Base-by-base conservation (phyloP, 2,329 filamentous ascomycete species). In the Fusarium tjaetaba region DNA sequence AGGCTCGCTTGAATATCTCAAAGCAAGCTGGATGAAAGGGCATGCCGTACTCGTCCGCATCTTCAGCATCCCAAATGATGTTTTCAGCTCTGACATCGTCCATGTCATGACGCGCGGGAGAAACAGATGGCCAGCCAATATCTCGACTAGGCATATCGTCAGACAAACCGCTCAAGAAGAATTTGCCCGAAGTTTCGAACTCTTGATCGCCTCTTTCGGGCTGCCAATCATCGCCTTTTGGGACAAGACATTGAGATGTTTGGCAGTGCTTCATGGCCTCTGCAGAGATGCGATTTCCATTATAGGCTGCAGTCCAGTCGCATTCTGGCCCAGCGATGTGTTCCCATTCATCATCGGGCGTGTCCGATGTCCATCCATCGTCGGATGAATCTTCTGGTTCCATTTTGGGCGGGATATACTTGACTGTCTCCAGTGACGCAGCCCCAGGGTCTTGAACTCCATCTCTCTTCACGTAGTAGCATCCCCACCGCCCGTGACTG, bases 11-110 rank as follows among this genome's bases (percentile, higher is more conserved):
- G 51, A 75, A 81, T 2, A 81, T 57, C 53, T 81, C 79, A 3
- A 81, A 60, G 48, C 79, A 81, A 1, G 77, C 68, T 1, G 79
- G 75, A 13, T 81, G 79, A 20, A 81, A 80, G 3, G 79, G 77
- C 53, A 81, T 72, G 1, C 60, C 58, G 5, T 59, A 63, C 1
- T 68, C 57, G 2, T 64, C 36, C 3, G 43, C 38, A 1, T 49
- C 48, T 3, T 69, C 62, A 7, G 8, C 2, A 8, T 49, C 18
- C 34, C 49, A 61, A 0, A 75, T 42, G 11, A 30, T 32, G 36
- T 74, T 72, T 3, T 70, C 62, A 14, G 66, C 61, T 8, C 34
- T 9, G 1, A 60, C 57, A 0, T 16, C 6, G 0, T 18, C 20
- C 7, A 32, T 32, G 1, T 20, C 36, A 45, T 79, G 76, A 1